A percentile compares a stretch with the other conserved stretches of the same genome.
These are phyloP conservation scores for Paraleonurus japonicus DNA, from an alignment of 257 asterid genomes.

Conservation along the genomic window DNA sequence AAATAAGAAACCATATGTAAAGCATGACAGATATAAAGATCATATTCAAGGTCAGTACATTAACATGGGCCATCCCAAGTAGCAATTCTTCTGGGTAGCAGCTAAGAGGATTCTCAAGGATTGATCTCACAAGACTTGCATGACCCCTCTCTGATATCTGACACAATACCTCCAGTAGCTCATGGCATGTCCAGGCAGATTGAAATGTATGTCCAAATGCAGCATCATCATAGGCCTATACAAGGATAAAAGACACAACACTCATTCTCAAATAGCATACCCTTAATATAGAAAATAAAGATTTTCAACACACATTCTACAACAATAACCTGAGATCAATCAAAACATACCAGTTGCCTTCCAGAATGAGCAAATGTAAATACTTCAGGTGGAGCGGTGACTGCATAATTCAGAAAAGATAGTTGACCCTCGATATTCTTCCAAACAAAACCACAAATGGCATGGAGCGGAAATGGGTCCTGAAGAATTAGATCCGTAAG, in stretches of 20 bases:
- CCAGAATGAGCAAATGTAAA: constrained; percentile 83
- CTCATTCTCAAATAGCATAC: constrained; percentile 3
- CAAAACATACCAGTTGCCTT: constrained; percentile 69
- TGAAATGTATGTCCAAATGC: constrained; percentile 52
- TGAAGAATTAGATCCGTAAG: constrained; percentile 24
- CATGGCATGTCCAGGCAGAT: constrained; percentile 79
- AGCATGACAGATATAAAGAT: constrained; percentile 1
- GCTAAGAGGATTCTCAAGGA: constrained; percentile 74
- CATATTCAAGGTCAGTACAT: constrained; percentile 45
- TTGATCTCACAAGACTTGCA: constrained; percentile 70
- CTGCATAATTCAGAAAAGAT: constrained; percentile 83
- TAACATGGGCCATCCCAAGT: constrained; percentile 85
- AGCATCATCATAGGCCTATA: constrained; percentile 63
- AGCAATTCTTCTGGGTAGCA: constrained; percentile 84
- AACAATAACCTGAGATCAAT: neutral
- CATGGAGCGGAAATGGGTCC: constrained; percentile 93
- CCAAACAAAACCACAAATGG: constrained; percentile 90
- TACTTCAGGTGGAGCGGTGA: constrained; percentile 72
- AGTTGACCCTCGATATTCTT: constrained; percentile 95
- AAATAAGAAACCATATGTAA: constrained; percentile 6
- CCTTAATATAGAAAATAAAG: neutral
- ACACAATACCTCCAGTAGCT: constrained; percentile 81
- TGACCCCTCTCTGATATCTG: constrained; percentile 92
- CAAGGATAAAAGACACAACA: constrained; percentile 13
- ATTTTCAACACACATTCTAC: neutral